Conservation (phyloP, 345 rosid species). For the Acer saccharum region DNA sequence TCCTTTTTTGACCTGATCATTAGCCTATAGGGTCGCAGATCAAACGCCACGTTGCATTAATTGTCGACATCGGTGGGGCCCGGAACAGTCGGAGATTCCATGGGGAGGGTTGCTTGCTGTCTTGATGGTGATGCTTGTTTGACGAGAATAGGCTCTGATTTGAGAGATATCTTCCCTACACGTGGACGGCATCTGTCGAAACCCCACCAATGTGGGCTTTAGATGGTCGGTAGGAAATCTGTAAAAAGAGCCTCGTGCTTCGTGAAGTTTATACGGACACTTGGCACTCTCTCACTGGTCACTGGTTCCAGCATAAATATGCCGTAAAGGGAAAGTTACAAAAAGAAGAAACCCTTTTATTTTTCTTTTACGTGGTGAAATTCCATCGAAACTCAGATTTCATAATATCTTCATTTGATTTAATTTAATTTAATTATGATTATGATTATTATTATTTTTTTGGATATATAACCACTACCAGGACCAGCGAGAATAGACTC, state of each 20-base stretch:
- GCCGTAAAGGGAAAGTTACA: conserved; percentile 20
- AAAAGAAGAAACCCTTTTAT: not conserved
- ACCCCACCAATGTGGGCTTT: conserved; percentile 16
- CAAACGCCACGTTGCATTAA: conserved; percentile 26
- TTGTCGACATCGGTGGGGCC: conserved; percentile 31
- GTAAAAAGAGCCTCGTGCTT: conserved; percentile 1
- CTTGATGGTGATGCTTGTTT: conserved; percentile 18
- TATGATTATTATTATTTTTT: too few relatives aligned
- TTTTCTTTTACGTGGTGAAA: not conserved
- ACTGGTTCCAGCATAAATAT: not conserved
- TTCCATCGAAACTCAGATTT: not conserved
- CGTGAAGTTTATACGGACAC: not conserved
- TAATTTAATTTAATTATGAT: too few relatives aligned
- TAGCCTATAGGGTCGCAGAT: conserved; percentile 16
- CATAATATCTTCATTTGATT: too few relatives aligned
- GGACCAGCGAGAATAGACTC: too few relatives aligned
- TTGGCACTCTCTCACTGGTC: conserved; percentile 13
- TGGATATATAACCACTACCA: too few relatives aligned
- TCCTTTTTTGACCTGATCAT: conserved; percentile 17
- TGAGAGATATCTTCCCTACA: conserved; percentile 18
- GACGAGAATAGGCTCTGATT: not conserved
- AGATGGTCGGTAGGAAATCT: conserved; percentile 31
- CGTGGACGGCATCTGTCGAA: conserved; percentile 25
- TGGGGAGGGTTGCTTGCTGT: conserved; percentile 21
- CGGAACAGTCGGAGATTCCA: conserved; percentile 9